Evolutionary conservation across 1,139 yeast species (phyloP).

Genomic region (Nakaseomyces bracarensis): DNA sequence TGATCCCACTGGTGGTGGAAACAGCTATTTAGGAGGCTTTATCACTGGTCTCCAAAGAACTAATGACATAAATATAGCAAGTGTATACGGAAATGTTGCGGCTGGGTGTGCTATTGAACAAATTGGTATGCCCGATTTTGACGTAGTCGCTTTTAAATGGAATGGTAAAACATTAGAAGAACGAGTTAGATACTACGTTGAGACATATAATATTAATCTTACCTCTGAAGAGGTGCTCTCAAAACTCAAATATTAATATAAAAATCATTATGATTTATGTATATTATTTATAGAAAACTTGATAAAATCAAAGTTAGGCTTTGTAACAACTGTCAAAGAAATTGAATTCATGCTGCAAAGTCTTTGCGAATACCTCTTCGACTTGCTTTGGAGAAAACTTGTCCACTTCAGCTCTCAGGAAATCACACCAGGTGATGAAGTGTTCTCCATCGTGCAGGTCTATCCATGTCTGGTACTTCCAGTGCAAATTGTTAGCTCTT

Average conservation of each 20-base stretch:
- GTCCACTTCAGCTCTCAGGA: constrained; percentile 40
- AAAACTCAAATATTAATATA: not conserved
- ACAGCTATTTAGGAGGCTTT: constrained; percentile 78
- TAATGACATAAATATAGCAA: constrained; percentile 47
- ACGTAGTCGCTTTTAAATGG: constrained; percentile 39
- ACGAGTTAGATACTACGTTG: constrained; percentile 20
- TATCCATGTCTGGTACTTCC: constrained; percentile 46
- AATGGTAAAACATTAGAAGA: constrained; percentile 38
- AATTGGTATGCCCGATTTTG: constrained; percentile 54
- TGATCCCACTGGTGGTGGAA: constrained; percentile 95
- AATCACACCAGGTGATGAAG: constrained; percentile 41
- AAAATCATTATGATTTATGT: too few relatives aligned
- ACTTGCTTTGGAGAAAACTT: constrained; percentile 32
- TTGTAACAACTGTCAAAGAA: constrained; percentile 44
- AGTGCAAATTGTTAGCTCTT: constrained; percentile 32
- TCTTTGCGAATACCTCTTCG: constrained; percentile 33
- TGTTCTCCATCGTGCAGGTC: constrained; percentile 42
- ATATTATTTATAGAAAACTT: not conserved
- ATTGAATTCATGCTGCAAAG: constrained; percentile 37
- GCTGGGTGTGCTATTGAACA: constrained; percentile 76
- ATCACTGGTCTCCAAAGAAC: constrained; percentile 51
- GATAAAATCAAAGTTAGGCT: constrained; percentile 20
- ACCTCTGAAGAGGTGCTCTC: not conserved
- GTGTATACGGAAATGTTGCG: constrained; percentile 63
- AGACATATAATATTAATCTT: not conserved